Evolutionary conservation across 129 eudicot genomes (phyloP), one percentile per base, ranked within the genome.

Genomic region (Logfia minima): DNA sequence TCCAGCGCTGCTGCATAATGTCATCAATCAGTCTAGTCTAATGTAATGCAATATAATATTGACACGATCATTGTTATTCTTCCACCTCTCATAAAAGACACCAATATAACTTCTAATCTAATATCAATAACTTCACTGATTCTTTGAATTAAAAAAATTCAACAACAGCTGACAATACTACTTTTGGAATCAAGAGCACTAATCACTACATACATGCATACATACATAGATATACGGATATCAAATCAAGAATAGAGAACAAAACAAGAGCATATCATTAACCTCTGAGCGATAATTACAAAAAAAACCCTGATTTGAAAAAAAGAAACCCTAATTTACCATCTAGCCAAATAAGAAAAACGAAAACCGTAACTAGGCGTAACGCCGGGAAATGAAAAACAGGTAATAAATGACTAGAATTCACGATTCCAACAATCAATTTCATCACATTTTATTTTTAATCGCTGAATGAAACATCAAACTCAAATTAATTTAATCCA

Each of bases 1-100:
- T 84, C 87, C 86, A 89, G 85, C 83, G 85, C 86, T 87, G 58
- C 72, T 39, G 83, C 71, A 22, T 48, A 61, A 37, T 16, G 39
- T 26, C 58, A 9, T 39, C 35, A 43, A 43, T 69, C 11, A 70
- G 75, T 22, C 13, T 45, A 23, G 26, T 71, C 16, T 21, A 35
- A 2, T 48, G n/a, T 48, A 35, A 35, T 68, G 37, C 8, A 62
- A 62, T 24, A 7, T 11, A 5, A 26, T 41, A 23, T 62, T 62
- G 6, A 24, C 16, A 45, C 23, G 16, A 16, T 45, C 31, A 58
- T 9, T 37, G 41, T 37, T 41, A 41, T 41, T 9, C 48, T 41
- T 41, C 48, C 48, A 41, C 34, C 32, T 59, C 68, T 74, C 34
- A 58, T 55, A 58, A 56, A 73, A 73, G 53, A 35, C 9, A 58